phyloP scores from a whole-genome alignment of 371 early-diverging fungal species.

The Syncephalis plumigaleata region DNA sequence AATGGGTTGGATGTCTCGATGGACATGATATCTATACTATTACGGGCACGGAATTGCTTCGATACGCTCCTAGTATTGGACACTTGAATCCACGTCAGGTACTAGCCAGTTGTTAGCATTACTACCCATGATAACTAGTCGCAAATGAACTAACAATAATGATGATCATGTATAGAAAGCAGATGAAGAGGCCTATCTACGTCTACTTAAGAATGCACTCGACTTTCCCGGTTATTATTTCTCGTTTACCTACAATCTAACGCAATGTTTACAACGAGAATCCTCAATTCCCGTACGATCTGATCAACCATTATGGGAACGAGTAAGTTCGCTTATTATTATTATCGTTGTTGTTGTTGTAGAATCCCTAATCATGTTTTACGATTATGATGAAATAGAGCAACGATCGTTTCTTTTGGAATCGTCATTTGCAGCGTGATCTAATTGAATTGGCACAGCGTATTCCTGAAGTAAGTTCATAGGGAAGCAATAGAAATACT shows the following conservation, averaged over 20 bases:
- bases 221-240: slow-evolving; percentile 56
- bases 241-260: slow-evolving; percentile 73
- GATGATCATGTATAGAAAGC: too few species aligned
- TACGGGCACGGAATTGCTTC: slow-evolving; percentile 49
- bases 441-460: slow-evolving; percentile 29
- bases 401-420: slow-evolving; percentile 87
- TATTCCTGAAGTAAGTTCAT: slow-evolving; percentile 18
- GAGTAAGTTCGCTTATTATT: slow-evolving; percentile 12
- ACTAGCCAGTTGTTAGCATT: too few species aligned
- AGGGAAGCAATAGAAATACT: too few species aligned
- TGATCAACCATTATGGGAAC: slow-evolving; percentile 12
- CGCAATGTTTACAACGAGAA: slow-evolving; percentile 66
- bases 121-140: background rate
- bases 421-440: slow-evolving; percentile 43
- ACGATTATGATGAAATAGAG: slow-evolving; percentile 21
- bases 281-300: slow-evolving; percentile 9
- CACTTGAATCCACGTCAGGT: slow-evolving; percentile 29
- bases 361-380: background rate
- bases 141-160: too few species aligned
- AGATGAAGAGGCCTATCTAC: slow-evolving; percentile 61
- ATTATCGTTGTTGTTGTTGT: background rate
- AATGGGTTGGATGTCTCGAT: slow-evolving; percentile 33
- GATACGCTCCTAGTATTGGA: slow-evolving; percentile 31
- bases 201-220: slow-evolving; percentile 51
- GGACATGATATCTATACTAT: slow-evolving; percentile 55